Evolutionary conservation across 2,329 filamentous ascomycete species (phyloP), one percentile per base, ranked within the genome.

Genomic region (Nemania sp.): DNA sequence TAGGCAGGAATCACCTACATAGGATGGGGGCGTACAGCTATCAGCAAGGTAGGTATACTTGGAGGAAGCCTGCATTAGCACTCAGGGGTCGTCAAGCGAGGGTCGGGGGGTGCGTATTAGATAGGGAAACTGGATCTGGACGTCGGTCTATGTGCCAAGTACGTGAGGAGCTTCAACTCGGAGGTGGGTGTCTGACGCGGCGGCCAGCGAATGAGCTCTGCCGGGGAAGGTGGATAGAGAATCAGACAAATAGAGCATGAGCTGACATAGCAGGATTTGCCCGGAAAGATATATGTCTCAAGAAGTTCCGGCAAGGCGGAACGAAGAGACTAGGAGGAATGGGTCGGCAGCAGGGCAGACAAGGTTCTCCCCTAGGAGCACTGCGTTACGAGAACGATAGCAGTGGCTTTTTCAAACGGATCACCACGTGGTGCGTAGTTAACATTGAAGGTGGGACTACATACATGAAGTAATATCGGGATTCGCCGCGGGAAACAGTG

Each of bases 11-110:
- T 61, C 49, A 10, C 49, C 53, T 56, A 24, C 52, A 41, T 55
- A 41, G 54, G 67, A 51, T 47, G 67, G 64, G 67, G 64, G 67
- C 27, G 68, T 71, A 67, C 55, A 45, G 27, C 38, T 68, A 71
- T 64, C 64, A 66, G 49, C 15, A 29, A 61, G 64, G 58, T 62
- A 49, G 24, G 58, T 67, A 67, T 57, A 64, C 54, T 24, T 59
- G 38, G 49, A 54, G 64, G 60, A 60, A 64, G 32, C 55, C 51
- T 65, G 62, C 67, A 67, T 67, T 27, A 58, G 59, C 43, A 45
- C 51, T 49, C 54, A 58, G 29, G 55, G 55, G 43, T 55, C 54
- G 52, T 64, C 45, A 41, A 62, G 57, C 61, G 43, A 52, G 41
- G 47, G 57, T 67, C 59, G 62, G 65, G 11, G 57, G 26, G 57